A percentile compares a stretch with the other conserved stretches of the same genome.
These are phyloP conservation scores for Arthrinium puccinioides DNA, from an alignment of 2,329 filamentous ascomycete genomes.

Conservation along the genomic window DNA sequence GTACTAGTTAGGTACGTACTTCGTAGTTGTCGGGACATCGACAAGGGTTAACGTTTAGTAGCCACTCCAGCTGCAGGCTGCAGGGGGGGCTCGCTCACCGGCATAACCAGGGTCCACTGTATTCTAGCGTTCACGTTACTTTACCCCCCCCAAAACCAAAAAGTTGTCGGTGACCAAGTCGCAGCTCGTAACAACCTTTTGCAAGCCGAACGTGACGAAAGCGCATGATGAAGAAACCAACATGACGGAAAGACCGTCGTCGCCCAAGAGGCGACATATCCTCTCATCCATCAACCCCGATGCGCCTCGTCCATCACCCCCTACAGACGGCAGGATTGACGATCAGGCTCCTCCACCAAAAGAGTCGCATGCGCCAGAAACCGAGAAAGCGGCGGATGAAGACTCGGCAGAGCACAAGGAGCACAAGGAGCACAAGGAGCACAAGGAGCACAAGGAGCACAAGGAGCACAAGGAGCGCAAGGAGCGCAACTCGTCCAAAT, in stretches of 20 bases:
- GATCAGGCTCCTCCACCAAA: conserved; percentile 2
- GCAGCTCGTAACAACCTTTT: not conserved
- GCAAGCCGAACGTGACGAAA: not conserved
- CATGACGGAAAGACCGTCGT: conserved; percentile 20
- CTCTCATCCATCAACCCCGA: conserved; percentile 25
- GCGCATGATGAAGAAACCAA: conserved; percentile 5
- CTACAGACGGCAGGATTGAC: conserved; percentile 2
- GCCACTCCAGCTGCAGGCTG: too few species aligned
- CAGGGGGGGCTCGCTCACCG: too few species aligned
- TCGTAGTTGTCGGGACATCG: too few species aligned
- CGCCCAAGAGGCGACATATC: conserved; percentile 25
- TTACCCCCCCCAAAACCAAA: too few species aligned
- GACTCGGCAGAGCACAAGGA: not conserved
- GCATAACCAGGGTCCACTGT: too few species aligned
- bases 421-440: conserved; percentile 5
- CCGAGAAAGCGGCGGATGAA: conserved; percentile 4
- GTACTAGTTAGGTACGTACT: too few species aligned
- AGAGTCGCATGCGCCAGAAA: not conserved
- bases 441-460: not conserved
- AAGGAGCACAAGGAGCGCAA: not conserved
- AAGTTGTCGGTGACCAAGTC: too few species aligned
- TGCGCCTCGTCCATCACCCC: conserved; percentile 11
- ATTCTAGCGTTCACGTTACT: too few species aligned
- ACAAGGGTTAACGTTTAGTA: too few species aligned
- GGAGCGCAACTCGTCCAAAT: conserved; percentile 24